These are phyloP conservation scores for Rhodotorula sp. DNA, from an alignment of 1,284 basidiomycete species.

Conservation along the genomic window DNA sequence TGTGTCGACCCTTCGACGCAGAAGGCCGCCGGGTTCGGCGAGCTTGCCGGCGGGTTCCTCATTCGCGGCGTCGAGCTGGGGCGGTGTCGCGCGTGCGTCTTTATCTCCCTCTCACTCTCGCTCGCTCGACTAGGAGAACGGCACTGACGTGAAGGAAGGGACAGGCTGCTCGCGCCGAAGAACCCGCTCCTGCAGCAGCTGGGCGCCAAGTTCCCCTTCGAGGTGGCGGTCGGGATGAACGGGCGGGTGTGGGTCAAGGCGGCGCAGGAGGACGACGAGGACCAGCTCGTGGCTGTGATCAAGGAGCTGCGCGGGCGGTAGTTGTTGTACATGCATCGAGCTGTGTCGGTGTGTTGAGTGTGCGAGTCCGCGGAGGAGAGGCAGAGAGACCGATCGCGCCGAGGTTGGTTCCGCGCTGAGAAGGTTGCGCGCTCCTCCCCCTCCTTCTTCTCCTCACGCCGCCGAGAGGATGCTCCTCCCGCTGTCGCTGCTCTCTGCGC, in stretches of 20 bases:
- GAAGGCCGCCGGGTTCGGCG: conserved; percentile 79
- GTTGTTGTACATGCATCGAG: not conserved
- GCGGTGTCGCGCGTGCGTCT: conserved; percentile 73
- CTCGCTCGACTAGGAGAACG: no score
- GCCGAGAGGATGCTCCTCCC: not conserved
- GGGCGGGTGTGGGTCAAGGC: conserved; percentile 77
- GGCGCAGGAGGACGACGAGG: conserved; percentile 54
- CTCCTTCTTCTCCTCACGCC: not conserved
- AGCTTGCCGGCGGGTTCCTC: conserved; percentile 75
- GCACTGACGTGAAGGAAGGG: not conserved
- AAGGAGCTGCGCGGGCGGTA: conserved; percentile 27
- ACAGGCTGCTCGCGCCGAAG: conserved; percentile 69
- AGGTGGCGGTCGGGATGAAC: conserved; percentile 76
- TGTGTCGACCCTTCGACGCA: conserved; percentile 82
- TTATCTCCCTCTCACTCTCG: not conserved
- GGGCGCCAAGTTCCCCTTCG: conserved; percentile 71
- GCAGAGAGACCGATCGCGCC: not conserved
- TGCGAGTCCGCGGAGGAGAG: not conserved
- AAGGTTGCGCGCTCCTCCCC: no score
- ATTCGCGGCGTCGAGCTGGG: conserved; percentile 59
- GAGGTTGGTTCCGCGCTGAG: not conserved
- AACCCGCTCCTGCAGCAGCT: conserved; percentile 73
- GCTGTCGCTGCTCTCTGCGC: not conserved
- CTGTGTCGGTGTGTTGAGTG: not conserved
- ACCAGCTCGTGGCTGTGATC: conserved; percentile 64